Evolutionary conservation across 176 grass and related monocot genomes (phyloP), one percentile per base, ranked within the genome.

Genomic region (Pontederia crassipes): DNA sequence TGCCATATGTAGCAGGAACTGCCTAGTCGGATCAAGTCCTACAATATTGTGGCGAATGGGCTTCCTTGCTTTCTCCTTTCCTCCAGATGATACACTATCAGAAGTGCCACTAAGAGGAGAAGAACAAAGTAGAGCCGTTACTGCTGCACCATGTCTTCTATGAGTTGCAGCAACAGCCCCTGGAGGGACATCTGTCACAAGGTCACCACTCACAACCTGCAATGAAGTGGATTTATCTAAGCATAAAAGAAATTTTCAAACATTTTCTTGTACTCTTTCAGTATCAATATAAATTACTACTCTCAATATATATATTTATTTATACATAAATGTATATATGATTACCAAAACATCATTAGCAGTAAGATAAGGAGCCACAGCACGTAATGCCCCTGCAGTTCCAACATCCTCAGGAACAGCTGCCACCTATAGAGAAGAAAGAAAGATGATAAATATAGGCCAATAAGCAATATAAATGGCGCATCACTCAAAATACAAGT

Each of bases 21-120:
- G 93, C 24, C 72, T 85, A 57, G 84, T 91, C 14, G 59, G 73
- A 73, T 97, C 93, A 53, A 97, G 71, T 71, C 83, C 93, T 54
- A 97, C 68, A 77, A 97, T 88, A 77, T 98, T 98, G 66, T 75
- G 68, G 54, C 74, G 62, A 45, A 56, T 78, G 84, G 83, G 83
- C 75, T 92, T 92, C 59, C 88, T 98, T 75, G 81, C 84, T 72
- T 97, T 97, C 72, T 97, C 93, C 77, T 97, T 97, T 63, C 93
- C 93, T 74, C 81, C 85, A 54, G 93, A 83, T 66, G 81, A 63
- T 72, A 65, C 56, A 68, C 69, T 79, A 67, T 92, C 87, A 71
- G 84, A 80, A 78, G 77, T 76, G 62, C 87, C 93, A 61, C 84
- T 98, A 49, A 88, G 71, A 80, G 87, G 93, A 74, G 86, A 66